phyloP scores from a whole-genome alignment of 768 basidiomycete genomes.

The Hortiboletus campestris region DNA sequence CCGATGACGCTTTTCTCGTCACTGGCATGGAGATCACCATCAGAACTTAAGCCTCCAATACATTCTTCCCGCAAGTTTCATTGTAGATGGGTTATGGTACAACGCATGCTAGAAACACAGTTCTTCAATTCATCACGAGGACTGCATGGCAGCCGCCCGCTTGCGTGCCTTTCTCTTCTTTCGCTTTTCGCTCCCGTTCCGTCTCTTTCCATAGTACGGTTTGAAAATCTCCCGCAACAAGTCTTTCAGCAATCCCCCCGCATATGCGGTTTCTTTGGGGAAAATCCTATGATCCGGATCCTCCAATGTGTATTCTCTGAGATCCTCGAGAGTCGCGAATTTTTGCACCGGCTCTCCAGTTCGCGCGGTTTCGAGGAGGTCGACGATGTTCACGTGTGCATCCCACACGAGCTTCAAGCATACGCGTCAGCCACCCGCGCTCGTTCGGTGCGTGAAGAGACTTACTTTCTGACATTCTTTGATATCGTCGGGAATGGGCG shows the following conservation, averaged over 20 bases:
- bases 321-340: slow-evolving; percentile 25
- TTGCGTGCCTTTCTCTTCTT: slow-evolving; percentile 15
- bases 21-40: too few relatives aligned
- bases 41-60: too few relatives aligned
- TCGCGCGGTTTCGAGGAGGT: slow-evolving; percentile 26
- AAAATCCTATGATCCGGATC: slow-evolving; percentile 18
- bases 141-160: not conserved
- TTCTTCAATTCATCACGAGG: not conserved
- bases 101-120: not conserved
- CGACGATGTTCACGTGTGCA: slow-evolving; percentile 35
- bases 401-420: slow-evolving; percentile 20
- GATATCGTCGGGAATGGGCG: slow-evolving; percentile 20
- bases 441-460: not conserved
- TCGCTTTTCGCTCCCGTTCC: slow-evolving; percentile 20
- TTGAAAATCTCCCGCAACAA: slow-evolving; percentile 31
- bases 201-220: slow-evolving; percentile 13
- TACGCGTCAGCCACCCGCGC: not conserved
- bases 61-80: too few relatives aligned
- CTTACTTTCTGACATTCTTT: slow-evolving; percentile 18
- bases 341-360: slow-evolving; percentile 16
- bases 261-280: slow-evolving; percentile 25
- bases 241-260: slow-evolving; percentile 31
- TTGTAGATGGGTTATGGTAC: not conserved
- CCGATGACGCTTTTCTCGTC: too few relatives aligned
- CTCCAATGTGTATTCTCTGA: slow-evolving; percentile 26